Base-by-base conservation (phyloP, 257 asterid genomes). In the Nicotiana noctiflora region DNA sequence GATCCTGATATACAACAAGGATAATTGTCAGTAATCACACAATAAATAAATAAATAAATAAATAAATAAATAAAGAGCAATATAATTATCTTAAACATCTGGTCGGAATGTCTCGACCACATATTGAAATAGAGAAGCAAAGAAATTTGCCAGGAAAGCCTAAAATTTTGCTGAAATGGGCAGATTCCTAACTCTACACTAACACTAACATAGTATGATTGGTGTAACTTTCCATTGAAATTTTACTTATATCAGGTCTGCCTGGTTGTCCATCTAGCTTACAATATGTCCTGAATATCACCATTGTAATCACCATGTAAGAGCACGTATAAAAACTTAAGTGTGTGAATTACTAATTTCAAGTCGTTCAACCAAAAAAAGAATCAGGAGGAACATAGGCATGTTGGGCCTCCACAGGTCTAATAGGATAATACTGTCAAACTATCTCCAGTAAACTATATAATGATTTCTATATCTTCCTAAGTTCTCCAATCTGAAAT, bases 1-100 rank as follows among this genome's bases (percentile, higher is more conserved):
- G 97, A 90, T 96, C 98, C 99, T 96, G 90, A 83, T 81, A 83
- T 75, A 74, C 63, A 77, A 5, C 63, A 77, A 5, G 76, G 34
- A 40, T 56, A 85, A 66, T 64, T 29, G 78, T 85, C 75, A 89
- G 83, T 31, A 37, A 64, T 44, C 25, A 34, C 17, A 56, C 61
- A 82, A 37, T 5, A 37, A 29, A 32, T 32, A 32, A 27, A 55
- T 19, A 19, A 79, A 79, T n/a, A n/a, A n/a, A n/a, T n/a, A n/a
- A 82, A 37, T 5, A 37, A 29, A 32, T 32, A 32, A 27, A 55
- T 19, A 19, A 79, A 79, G 76, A 46, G 51, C 51, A 44, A 19
- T 40, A 79, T 44, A 72, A 23, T 46, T 31, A 72, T 46, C 60
- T 13, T 23, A 72, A 21, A 72, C 60, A 37, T 21, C 23, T 44